Evolutionary conservation across 2,329 filamentous ascomycete species (phyloP), one percentile per base, ranked within the genome.

Genomic region (Acrocalymma vagum): DNA sequence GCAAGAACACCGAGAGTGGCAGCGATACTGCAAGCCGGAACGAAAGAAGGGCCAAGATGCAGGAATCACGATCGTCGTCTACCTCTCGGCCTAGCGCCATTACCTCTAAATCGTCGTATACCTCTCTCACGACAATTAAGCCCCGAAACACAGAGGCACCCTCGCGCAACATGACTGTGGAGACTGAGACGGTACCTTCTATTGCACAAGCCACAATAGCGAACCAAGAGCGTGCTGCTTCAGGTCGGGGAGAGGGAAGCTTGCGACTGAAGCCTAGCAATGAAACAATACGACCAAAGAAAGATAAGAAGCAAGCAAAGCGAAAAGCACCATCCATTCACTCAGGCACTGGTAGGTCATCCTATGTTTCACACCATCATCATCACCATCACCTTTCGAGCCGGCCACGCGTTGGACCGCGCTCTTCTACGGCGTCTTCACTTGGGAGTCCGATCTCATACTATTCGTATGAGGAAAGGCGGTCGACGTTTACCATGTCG

Each of bases 271-370:
- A 95, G 68, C 85, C 87, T 6, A 97, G 93, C 70, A 88, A 85
- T n/a, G 94, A 99, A 69, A 99, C 94, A 0, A 96, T 99, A 56
- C 84, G 90, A 29, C 92, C 94, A 2, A 94, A 86, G 74, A 96
- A 94, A 74, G 90, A 96, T 38, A 93, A 93, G 76, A 95, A 89
- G 76, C 91, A 85, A 71, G 73, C 80, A 23, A 73, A 80, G 31
- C 85, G 91, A 48, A 96, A 96, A 71, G 81, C 90, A 43, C 80
- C 89, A 34, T 77, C 76, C 37, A 83, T 91, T 55, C 82, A 81
- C 62, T 77, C 87, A 58, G 86, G 86, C 67, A 88, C 85, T 72
- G 86, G 87, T 90, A 80, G 81, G 85, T 78, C 60, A 38, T 53
- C 59, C 41, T 55, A 53, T 38, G 58, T 64, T 61, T 65, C 58